Evolutionary conservation across 305 asterid genomes (phyloP), one percentile per base, ranked within the genome.

Genomic region (Rubia peregrina): DNA sequence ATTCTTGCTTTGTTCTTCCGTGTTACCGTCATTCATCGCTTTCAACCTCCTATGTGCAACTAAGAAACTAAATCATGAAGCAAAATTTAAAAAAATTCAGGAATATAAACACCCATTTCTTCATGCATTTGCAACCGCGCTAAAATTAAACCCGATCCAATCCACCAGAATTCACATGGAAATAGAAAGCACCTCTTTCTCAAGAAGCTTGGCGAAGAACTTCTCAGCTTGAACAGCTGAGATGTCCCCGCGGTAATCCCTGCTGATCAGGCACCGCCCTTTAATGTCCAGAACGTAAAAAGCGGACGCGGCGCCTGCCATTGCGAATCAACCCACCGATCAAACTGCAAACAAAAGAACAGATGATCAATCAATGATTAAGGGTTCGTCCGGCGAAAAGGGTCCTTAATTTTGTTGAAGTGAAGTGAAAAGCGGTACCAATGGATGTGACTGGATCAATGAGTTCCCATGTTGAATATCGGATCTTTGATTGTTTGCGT

Each of bases 221-320:
- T 86, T 84, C 60, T 86, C 91, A 68, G 85, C 86, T 64, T 84
- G 87, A 19, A 71, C 80, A 69, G 85, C 72, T 30, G 91, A 69
- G 71, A 86, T 82, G 74, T 84, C 91, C 8, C 89, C 91, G 21
- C 91, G 83, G 66, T 84, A 86, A 65, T 86, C 87, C 44, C 89
- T 86, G 81, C 86, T 72, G 77, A 86, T 85, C 73, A 86, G 79
- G 77, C 85, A 82, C 75, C 87, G 74, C 5, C 91, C 91, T 65
- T 84, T 86, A 33, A 80, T 84, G 26, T 84, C 91, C 67, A 86
- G 74, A 48, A 86, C 80, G 81, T 80, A 84, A 74, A 86, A 73
- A 74, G 87, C 86, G 70, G 91, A 86, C 7, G 87, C 81, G 77
- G 91, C 89, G 77, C 87, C 89, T 55, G 82, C 79, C 91, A 86